phyloP scores from a whole-genome alignment of 257 asterid genomes.

The Nicotiana obtusifolia region DNA sequence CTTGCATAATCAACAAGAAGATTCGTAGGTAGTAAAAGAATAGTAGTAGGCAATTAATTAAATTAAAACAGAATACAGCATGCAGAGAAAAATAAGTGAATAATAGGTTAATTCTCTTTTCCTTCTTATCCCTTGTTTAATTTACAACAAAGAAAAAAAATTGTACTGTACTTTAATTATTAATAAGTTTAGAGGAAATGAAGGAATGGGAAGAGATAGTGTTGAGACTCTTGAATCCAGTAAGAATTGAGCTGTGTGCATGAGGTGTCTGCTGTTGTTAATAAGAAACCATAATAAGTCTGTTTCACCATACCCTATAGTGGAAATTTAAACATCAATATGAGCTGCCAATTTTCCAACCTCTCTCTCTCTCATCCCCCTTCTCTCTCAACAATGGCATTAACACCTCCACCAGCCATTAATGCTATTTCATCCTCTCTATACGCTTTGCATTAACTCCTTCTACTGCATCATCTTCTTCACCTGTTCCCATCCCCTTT shows the following conservation, averaged over 20 bases:
- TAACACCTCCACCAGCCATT: constrained; percentile 46
- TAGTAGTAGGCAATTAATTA: neutral
- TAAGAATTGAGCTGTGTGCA: too few species aligned
- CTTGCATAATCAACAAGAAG: neutral
- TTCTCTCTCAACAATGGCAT: constrained; percentile 40
- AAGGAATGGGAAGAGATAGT: too few species aligned
- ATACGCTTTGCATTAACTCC: constrained; percentile 75
- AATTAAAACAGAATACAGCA: neutral
- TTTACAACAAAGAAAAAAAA: too few species aligned
- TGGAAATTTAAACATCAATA: constrained; percentile 28
- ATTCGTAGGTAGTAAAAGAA: neutral
- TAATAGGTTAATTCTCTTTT: too few species aligned
- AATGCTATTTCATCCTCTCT: constrained; percentile 75
- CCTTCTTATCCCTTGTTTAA: too few species aligned
- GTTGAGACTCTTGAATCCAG: too few species aligned
- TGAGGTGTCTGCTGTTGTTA: too few species aligned
- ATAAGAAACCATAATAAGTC: too few species aligned
- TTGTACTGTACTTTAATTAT: too few species aligned
- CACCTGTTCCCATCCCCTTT: neutral
- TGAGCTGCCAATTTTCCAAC: constrained; percentile 31
- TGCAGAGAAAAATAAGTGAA: neutral
- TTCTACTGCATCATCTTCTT: constrained; percentile 17
- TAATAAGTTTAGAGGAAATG: too few species aligned
- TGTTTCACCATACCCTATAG: neutral
- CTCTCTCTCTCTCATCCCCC: constrained; percentile 6